Evolutionary conservation across 495 filamentous ascomycete species (phyloP).

Genomic region (Hyaloscypha hepaticicola): DNA sequence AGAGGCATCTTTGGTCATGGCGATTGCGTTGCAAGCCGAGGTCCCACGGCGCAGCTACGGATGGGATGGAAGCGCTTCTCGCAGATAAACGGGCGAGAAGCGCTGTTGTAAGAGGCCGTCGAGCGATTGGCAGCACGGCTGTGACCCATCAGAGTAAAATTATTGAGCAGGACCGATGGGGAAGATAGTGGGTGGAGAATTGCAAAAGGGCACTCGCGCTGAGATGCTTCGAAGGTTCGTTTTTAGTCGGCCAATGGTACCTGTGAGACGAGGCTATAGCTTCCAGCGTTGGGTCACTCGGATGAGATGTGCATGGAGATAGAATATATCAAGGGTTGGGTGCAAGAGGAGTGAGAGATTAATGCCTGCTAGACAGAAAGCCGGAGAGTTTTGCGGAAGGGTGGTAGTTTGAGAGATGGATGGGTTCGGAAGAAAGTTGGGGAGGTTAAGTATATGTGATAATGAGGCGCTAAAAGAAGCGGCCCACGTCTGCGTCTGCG

Average conservation of each 20-base stretch:
- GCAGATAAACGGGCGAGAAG: slow-evolving; percentile 30
- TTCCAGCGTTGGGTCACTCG: not conserved
- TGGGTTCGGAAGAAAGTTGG: not conserved
- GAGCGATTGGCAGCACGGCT: slow-evolving; percentile 20
- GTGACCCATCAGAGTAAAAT: slow-evolving; percentile 30
- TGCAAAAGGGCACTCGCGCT: not conserved
- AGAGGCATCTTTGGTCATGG: slow-evolving; percentile 29
- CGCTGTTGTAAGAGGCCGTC: slow-evolving; percentile 30
- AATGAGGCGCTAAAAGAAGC: slow-evolving; percentile 5
- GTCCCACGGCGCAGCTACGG: not conserved
- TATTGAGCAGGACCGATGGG: not conserved
- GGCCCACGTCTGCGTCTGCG: no score
- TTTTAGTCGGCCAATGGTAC: slow-evolving; percentile 2
- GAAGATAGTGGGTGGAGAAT: not conserved
- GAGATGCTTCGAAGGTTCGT: not conserved
- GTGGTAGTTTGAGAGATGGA: not conserved
- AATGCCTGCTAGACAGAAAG: not conserved
- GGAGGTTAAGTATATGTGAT: not conserved
- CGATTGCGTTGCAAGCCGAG: slow-evolving; percentile 7
- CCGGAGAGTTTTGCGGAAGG: not conserved
- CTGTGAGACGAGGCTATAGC: slow-evolving; percentile 1
- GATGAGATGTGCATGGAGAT: not conserved
- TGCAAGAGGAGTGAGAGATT: not conserved
- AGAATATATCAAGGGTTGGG: not conserved
- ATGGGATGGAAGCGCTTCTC: slow-evolving; percentile 30